A percentile compares a stretch with the other conserved stretches of the same genome.
phyloP scores from a whole-genome alignment of 257 asterid species.

The Misopates orontium region DNA sequence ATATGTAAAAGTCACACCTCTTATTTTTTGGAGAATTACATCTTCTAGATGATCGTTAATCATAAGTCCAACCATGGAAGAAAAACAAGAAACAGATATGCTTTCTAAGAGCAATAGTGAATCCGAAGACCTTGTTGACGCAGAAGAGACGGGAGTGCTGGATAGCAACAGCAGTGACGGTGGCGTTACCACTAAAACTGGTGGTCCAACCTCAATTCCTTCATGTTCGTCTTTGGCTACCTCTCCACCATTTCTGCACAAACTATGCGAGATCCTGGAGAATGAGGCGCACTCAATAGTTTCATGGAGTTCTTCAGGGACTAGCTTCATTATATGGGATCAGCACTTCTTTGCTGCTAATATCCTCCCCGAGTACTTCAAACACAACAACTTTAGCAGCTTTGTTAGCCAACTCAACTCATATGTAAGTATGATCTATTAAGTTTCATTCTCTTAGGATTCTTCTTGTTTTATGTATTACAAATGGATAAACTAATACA shows the following conservation, averaged over 20 bases:
- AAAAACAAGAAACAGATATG: too few relatives aligned
- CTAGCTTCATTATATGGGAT: slow-evolving; percentile 47
- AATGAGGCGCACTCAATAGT: slow-evolving; percentile 33
- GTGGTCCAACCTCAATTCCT: background rate
- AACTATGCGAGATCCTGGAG: slow-evolving; percentile 46
- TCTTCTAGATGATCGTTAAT: background rate
- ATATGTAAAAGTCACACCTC: background rate
- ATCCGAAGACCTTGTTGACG: too few relatives aligned
- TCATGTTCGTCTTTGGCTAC: too few relatives aligned
- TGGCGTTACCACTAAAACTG: slow-evolving; percentile 5
- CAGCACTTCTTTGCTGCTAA: slow-evolving; percentile 43
- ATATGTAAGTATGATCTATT: slow-evolving; percentile 56
- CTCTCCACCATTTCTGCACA: slow-evolving; percentile 34
- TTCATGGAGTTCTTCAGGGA: slow-evolving; percentile 48
- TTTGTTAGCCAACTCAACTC: slow-evolving; percentile 55
- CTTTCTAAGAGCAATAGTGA: too few relatives aligned
- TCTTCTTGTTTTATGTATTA: background rate
- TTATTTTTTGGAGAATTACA: too few relatives aligned
- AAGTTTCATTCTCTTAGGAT: too few relatives aligned
- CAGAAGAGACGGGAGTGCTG: too few relatives aligned
- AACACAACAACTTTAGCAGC: slow-evolving; percentile 55
- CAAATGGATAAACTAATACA: background rate
- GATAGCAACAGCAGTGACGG: slow-evolving; percentile 8
- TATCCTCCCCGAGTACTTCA: slow-evolving; percentile 47
- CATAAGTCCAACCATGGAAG: slow-evolving; percentile 26